Conservation (phyloP, 2,329 filamentous ascomycete species). For the Huntiella bhutanensis region DNA sequence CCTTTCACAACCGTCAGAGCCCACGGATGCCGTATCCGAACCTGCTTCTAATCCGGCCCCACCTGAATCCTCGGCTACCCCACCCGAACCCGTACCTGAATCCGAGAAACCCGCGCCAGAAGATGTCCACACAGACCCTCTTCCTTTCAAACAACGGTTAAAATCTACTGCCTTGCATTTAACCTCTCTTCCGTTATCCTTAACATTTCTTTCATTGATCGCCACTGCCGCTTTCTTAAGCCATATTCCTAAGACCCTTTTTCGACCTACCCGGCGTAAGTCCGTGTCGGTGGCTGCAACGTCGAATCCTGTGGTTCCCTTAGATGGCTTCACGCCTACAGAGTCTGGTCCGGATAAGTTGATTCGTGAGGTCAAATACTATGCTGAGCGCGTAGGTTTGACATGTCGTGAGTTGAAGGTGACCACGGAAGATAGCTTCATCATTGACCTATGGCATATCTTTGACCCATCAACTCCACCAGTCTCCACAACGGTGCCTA, state of each 20-base stretch:
- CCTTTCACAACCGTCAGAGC: no score
- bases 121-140: no score
- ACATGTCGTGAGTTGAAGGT: slow-evolving; percentile 71
- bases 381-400: slow-evolving; percentile 70
- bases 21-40: no score
- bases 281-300: no score
- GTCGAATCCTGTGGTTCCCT: background rate
- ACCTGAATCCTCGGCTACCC: no score
- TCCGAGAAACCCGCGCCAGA: no score
- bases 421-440: slow-evolving; percentile 84
- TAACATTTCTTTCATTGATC: slow-evolving; percentile 58
- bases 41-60: no score
- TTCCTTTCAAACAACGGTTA: slow-evolving; percentile 21
- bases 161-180: slow-evolving; percentile 47
- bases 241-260: slow-evolving; percentile 34
- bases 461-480: slow-evolving; percentile 61
- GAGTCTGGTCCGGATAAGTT: slow-evolving; percentile 69
- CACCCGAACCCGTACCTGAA: no score
- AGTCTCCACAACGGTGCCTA: slow-evolving; percentile 2
- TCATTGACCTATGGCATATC: slow-evolving; percentile 76
- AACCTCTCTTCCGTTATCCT: slow-evolving; percentile 56
- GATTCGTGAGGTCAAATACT: slow-evolving; percentile 63
- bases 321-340: slow-evolving; percentile 44
- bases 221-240: slow-evolving; percentile 56
- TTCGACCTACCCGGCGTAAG: slow-evolving; percentile 14